These are phyloP conservation scores for Penicillium argentinense DNA, from an alignment of 495 filamentous ascomycete species.

Conservation along the genomic window DNA sequence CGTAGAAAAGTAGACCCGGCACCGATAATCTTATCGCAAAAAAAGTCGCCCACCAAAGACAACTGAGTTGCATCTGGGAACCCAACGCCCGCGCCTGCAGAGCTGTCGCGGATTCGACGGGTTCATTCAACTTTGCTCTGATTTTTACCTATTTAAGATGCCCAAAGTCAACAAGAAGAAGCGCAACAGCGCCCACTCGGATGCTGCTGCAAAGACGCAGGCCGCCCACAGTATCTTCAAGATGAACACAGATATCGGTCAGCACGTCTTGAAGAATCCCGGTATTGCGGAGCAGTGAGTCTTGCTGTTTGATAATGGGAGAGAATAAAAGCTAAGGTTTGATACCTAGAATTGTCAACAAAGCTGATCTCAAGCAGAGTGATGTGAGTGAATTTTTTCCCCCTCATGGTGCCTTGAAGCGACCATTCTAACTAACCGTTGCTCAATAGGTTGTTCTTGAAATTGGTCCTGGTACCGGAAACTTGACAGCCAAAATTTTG, in stretches of 20 bases:
- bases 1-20: constrained; percentile 34
- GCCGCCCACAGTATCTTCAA: constrained; percentile 81
- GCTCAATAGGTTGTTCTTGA: constrained; percentile 61
- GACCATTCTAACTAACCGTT: constrained; percentile 2
- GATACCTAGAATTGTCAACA: constrained; percentile 65
- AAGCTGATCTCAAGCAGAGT: constrained; percentile 85
- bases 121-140: too few relatives aligned
- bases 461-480: constrained; percentile 79
- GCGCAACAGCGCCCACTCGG: constrained; percentile 52
- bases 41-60: constrained; percentile 23
- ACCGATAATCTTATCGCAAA: constrained; percentile 45
- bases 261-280: constrained; percentile 96
- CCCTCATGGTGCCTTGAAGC: not conserved
- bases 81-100: not conserved
- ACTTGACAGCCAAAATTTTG: constrained; percentile 84
- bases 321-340: not conserved
- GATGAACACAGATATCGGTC: constrained; percentile 80
- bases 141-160: constrained; percentile 21
- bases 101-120: not conserved
- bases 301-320: not conserved
- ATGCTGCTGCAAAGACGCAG: constrained; percentile 47
- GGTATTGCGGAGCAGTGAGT: constrained; percentile 70
- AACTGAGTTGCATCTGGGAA: not conserved
- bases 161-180: constrained; percentile 49
- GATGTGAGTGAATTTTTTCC: constrained; percentile 52